Conservation (phyloP, 768 basidiomycete species). For the Postia placenta region DNA sequence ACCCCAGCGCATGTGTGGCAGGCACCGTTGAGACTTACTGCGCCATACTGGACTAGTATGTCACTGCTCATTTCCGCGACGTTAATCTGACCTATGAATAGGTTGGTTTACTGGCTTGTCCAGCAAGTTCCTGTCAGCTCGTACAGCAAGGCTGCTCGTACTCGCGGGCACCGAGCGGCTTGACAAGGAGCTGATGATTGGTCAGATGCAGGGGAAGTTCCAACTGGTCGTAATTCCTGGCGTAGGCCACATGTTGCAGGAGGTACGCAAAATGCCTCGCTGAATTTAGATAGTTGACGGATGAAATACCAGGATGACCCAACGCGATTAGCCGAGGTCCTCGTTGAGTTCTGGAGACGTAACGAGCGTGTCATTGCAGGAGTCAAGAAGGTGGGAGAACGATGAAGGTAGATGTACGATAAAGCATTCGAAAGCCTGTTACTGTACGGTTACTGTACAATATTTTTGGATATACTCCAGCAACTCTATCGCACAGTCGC, state of each 20-base stretch:
- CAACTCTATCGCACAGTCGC: neutral
- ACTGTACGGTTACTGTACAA: no score
- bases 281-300: no score
- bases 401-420: no score
- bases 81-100: slow-evolving; percentile 21
- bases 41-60: slow-evolving; percentile 86
- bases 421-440: no score
- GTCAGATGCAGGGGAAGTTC: slow-evolving; percentile 80
- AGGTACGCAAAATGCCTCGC: slow-evolving; percentile 44
- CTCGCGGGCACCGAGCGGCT: slow-evolving; percentile 91
- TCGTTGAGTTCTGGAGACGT: slow-evolving; percentile 87
- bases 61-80: slow-evolving; percentile 6
- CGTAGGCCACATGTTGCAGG: slow-evolving; percentile 93
- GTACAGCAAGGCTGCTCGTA: slow-evolving; percentile 81
- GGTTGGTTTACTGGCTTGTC: slow-evolving; percentile 92
- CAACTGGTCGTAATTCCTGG: slow-evolving; percentile 84
- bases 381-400: slow-evolving; percentile 52
- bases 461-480: no score
- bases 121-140: slow-evolving; percentile 65
- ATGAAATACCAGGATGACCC: slow-evolving; percentile 75
- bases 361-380: slow-evolving; percentile 70
- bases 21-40: slow-evolving; percentile 76
- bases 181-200: slow-evolving; percentile 92
- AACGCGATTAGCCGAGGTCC: slow-evolving; percentile 64
- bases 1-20: slow-evolving; percentile 63